These are phyloP conservation scores for Protoeuglena noctilucae DNA, from an alignment of 139 green algal species.

Conservation along the genomic window DNA sequence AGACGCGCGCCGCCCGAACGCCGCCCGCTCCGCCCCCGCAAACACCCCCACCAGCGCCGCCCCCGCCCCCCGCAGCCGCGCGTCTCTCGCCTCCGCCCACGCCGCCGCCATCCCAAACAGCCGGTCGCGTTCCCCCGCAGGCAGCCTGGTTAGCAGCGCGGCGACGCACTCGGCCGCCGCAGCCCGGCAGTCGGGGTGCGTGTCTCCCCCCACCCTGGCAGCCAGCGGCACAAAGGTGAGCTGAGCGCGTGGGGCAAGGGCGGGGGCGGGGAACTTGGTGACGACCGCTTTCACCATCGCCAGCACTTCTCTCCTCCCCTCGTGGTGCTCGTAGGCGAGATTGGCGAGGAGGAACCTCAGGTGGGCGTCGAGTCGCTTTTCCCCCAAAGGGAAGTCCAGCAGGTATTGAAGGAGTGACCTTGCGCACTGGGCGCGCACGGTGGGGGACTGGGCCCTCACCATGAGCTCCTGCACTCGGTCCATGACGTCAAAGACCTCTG, in stretches of 20 bases:
- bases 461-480: constrained; percentile 39
- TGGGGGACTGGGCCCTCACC: constrained; percentile 17
- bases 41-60: constrained; percentile 37
- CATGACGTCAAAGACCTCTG: constrained; percentile 87
- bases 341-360: constrained; percentile 58
- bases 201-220: constrained; percentile 57
- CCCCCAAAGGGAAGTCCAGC: constrained; percentile 78
- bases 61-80: constrained; percentile 27
- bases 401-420: constrained; percentile 73
- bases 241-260: constrained; percentile 38
- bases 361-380: constrained; percentile 47
- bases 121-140: constrained; percentile 17
- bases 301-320: constrained; percentile 39
- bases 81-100: constrained; percentile 29
- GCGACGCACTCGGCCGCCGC: constrained; percentile 27
- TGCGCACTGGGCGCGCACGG: constrained; percentile 34
- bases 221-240: constrained; percentile 70
- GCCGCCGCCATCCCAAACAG: constrained; percentile 23
- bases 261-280: constrained; percentile 55
- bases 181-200: constrained; percentile 25
- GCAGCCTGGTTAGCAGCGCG: constrained; percentile 34
- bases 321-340: constrained; percentile 61
- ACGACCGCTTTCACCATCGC: constrained; percentile 56
- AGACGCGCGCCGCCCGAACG: constrained; percentile 9
- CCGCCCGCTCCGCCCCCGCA: constrained; percentile 27